Base-by-base conservation (phyloP, 306 rosid species). In the Rubus idaeus region DNA sequence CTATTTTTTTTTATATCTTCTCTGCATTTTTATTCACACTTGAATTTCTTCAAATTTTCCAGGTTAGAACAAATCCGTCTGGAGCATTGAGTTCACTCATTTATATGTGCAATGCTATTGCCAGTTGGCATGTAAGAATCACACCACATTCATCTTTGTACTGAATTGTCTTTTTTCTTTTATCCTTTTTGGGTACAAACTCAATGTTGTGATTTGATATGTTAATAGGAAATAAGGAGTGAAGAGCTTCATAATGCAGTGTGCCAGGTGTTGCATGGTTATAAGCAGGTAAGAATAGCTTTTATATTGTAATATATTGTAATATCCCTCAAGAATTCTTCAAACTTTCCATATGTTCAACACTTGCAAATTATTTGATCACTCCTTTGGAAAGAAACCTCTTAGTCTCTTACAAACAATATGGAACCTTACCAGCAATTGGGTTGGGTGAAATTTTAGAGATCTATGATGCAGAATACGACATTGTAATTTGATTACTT, bases 121-220 rank as follows among this genome's bases (percentile, higher is more conserved):
- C 98, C 75, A 96, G 99, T 88, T 96, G 99, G 99, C 92, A 96
- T 80, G 99, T 96, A 91, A 84, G 99, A 77, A 75, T 82, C 39
- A 72, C 62, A 21, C 37, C 47, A 16, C 53, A 30, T 50, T 77
- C 78, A 56, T 74, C 52, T 55, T 10, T 21, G 58, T 72, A 26
- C 77, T 63, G 55, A 14, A 57, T 53, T 30, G 21, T 63, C 11
- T 73, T 74, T 57, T 83, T 57, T 11, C 4, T 65, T 65, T 65
- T 65, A 35, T 14, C 26, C 49, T 6, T 65, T 58, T 10, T 13
- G 3, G 65, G n/a, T 14, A 70, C 75, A 79, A 79, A 46, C 49
- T 72, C 23, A 69, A 79, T 70, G 53, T 75, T 37, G 55, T 83
- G 67, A 71, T 57, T 75, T 70, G 9, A 18, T 60, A 39, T 64